Conservation (phyloP, 768 basidiomycete species). For the Mycena indigotica region DNA sequence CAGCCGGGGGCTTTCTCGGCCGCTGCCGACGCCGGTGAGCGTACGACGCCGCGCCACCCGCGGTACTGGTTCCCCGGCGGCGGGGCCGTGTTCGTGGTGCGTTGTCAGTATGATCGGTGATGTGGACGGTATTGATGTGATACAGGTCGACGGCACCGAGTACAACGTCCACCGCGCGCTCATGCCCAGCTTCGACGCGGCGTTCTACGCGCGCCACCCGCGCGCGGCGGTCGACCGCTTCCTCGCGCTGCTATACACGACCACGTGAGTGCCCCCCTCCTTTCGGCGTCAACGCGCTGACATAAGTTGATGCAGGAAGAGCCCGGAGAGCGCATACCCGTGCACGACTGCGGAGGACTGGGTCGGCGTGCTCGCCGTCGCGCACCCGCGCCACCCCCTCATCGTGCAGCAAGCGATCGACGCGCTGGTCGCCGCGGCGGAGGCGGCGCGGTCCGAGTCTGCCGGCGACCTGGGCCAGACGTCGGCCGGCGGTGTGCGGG, state of each 20-base stretch:
- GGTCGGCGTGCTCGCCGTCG: background rate
- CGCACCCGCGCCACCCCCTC: background rate
- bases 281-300: background rate
- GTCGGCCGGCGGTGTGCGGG: too few species aligned
- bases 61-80: conserved; percentile 29
- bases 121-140: too few species aligned
- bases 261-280: conserved; percentile 28
- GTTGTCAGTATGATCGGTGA: too few species aligned
- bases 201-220: conserved; percentile 35
- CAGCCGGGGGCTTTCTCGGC: too few species aligned
- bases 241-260: conserved; percentile 37
- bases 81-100: conserved; percentile 23
- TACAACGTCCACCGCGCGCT: conserved; percentile 36
- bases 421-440: too few species aligned
- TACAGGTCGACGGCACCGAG: conserved; percentile 27
- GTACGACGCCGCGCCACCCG: too few species aligned
- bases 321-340: background rate
- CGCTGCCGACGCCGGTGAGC: too few species aligned
- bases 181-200: conserved; percentile 27
- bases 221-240: conserved; percentile 41
- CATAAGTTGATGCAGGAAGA: background rate
- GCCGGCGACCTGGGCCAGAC: too few species aligned
- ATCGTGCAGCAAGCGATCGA: background rate
- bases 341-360: background rate
- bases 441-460: too few species aligned